These are phyloP conservation scores for Tylopilus balloui DNA, from an alignment of 768 basidiomycete genomes.

Conservation along the genomic window DNA sequence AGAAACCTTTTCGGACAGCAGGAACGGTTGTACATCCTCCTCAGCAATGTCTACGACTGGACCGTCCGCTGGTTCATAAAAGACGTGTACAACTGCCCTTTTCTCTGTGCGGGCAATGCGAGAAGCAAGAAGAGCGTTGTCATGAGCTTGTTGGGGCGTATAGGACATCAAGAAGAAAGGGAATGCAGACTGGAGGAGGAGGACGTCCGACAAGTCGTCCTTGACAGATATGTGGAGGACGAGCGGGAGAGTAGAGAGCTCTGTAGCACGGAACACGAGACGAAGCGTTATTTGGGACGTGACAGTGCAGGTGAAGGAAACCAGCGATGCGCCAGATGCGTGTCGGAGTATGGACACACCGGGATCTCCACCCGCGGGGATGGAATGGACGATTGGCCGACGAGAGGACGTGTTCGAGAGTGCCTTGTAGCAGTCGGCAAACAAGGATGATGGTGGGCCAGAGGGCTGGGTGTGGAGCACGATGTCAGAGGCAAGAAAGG, in stretches of 20 bases:
- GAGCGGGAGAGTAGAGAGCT: conserved; percentile 59
- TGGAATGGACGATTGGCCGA: conserved; percentile 41
- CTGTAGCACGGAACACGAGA: conserved; percentile 65
- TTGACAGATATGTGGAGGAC: conserved; percentile 67
- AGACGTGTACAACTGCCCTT: conserved; percentile 83
- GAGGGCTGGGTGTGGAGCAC: conserved; percentile 55
- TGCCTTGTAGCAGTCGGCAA: conserved; percentile 28
- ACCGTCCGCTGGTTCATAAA: conserved; percentile 47
- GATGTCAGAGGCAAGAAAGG: conserved; percentile 65
- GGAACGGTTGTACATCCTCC: conserved; percentile 56
- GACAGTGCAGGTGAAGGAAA: conserved; percentile 55
- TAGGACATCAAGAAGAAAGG: conserved; percentile 81
- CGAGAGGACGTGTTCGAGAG: conserved; percentile 35
- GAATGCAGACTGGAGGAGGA: conserved; percentile 72
- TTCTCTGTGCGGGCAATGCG: conserved; percentile 66
- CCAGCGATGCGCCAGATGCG: conserved; percentile 37
- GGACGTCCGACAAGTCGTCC: conserved; percentile 67
- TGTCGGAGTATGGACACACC: conserved; percentile 53
- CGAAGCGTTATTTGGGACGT: conserved; percentile 50
- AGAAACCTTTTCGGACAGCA: conserved; percentile 42
- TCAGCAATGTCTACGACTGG: conserved; percentile 50
- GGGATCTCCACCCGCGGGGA: conserved; percentile 65
- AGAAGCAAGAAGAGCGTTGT: conserved; percentile 84
- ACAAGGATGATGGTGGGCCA: conserved; percentile 38
- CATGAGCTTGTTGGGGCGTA: conserved; percentile 76